Base-by-base conservation (phyloP, 1,284 basidiomycete genomes). In the Tilletia caries region DNA sequence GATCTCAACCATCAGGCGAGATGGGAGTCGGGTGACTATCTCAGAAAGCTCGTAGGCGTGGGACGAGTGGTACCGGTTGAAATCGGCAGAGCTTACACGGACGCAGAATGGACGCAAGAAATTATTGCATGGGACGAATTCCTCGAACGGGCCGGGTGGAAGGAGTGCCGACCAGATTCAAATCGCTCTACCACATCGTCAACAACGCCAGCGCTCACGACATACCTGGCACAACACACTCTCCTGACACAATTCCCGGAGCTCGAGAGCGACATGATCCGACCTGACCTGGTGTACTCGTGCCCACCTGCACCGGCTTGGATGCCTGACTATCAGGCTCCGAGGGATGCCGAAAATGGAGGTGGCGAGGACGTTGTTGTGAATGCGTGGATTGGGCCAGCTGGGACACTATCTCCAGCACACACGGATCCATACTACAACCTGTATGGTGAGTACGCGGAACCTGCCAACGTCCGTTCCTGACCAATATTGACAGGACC, bases 371-470 rank as follows among this genome's bases (percentile, higher is more conserved):
- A 88, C 37, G 85, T 91, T 12, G 86, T 92, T 13, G 84, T 92
- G 48, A 97, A 95, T 80, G 89, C 88, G 2, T 98, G 95, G 95
- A 81, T 98, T 0, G 95, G 95, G 0, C 92, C 91, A 0, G 86
- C 84, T 68, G 88, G 88, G 20, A 89, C 91, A 0, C 81, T 90
- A 64, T 92, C 91, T 10, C 95, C 95, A 2, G 92, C 95, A 1
- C 95, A 98, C 84, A 92, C 89, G n/a, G 95, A 98, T 82, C 94
- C 94, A 0, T 96, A 90, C 84, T 93, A 89, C 85, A 98, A 98
- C 82, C 88, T 91, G 74, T 98, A 92, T 83, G 89, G 92, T 93
- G 83, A 73, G 85, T 50, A 10, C 43, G n/a, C n/a, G n/a, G n/a
- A n/a, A n/a, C n/a, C n/a, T n/a, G n/a, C n/a, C n/a, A n/a, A n/a